Percentiles rank a stretch among this genome's conserved stretches.
Evolutionary conservation across 2,329 filamentous ascomycete genomes (phyloP).

Genomic region (Aquanectria penicillioides): DNA sequence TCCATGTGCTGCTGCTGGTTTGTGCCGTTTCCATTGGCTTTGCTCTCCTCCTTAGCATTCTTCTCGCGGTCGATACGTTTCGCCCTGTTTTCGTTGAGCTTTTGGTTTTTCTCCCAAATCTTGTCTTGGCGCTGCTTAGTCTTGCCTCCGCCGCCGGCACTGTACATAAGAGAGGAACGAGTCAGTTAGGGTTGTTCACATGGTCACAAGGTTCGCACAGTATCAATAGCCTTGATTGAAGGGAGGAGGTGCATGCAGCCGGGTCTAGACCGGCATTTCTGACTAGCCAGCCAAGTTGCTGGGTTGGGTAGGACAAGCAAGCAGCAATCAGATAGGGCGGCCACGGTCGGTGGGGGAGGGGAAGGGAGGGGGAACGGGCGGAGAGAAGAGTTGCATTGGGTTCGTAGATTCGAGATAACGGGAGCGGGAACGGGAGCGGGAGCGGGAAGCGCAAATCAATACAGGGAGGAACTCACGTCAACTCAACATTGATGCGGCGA

Average conservation of each 20-base stretch:
- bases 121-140: slow-evolving; percentile 76
- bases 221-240: too few relatives aligned
- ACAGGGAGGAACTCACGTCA: slow-evolving; percentile 70
- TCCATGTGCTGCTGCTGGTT: slow-evolving; percentile 44
- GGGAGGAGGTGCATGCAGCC: slow-evolving; percentile 5
- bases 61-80: slow-evolving; percentile 60
- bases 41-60: slow-evolving; percentile 46
- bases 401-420: not conserved
- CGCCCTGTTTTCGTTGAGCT: slow-evolving; percentile 74
- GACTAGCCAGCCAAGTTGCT: not conserved
- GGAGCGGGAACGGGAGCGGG: slow-evolving; percentile 10
- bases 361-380: slow-evolving; percentile 1
- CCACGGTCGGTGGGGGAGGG: too few relatives aligned
- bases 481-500: slow-evolving; percentile 89
- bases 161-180: slow-evolving; percentile 44
- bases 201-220: not conserved
- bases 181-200: slow-evolving; percentile 6
- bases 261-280: not conserved
- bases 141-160: slow-evolving; percentile 87
- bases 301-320: not conserved
- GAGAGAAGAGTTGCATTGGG: slow-evolving; percentile 7
- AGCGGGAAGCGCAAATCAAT: slow-evolving; percentile 2
- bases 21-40: slow-evolving; percentile 33
- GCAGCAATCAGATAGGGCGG: not conserved
- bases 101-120: slow-evolving; percentile 86